Percentiles rank a stretch among this genome's conserved stretches.
phyloP scores from a whole-genome alignment of 2,329 filamentous ascomycete species.

The Phyllosticta capitalensis region DNA sequence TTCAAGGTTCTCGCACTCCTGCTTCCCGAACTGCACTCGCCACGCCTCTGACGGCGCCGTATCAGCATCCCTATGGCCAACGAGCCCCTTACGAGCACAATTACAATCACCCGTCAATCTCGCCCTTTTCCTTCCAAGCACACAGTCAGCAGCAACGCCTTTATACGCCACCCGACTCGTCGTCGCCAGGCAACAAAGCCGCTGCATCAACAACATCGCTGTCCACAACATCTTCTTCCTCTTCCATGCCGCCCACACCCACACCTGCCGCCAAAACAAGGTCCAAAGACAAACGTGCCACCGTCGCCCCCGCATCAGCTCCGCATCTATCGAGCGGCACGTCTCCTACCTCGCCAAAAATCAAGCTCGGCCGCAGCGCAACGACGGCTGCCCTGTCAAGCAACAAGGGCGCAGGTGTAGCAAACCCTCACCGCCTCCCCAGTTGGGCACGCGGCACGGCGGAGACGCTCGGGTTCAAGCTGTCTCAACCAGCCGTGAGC shows the following conservation, averaged over 20 bases:
- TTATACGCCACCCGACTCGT: background rate
- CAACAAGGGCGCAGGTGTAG: background rate
- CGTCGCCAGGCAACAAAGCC: background rate
- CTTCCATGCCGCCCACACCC: background rate
- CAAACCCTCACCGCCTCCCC: slow-evolving; percentile 5
- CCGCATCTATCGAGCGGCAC: background rate
- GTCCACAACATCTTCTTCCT: background rate
- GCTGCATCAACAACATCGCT: background rate
- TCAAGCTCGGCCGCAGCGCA: slow-evolving; percentile 1
- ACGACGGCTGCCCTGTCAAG: background rate
- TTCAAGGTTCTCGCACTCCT: background rate
- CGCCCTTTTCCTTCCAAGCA: background rate
- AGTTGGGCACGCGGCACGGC: slow-evolving; percentile 5
- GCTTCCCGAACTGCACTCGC: background rate
- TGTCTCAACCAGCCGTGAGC: background rate
- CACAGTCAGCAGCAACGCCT: background rate
- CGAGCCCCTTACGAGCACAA: background rate
- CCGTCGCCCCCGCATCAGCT: background rate
- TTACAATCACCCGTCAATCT: background rate
- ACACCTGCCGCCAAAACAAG: background rate
- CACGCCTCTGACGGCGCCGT: background rate
- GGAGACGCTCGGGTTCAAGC: background rate
- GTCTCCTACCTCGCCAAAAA: background rate
- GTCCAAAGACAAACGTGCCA: too few relatives aligned
- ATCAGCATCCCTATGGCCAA: background rate